These are phyloP conservation scores for Pelargonium myrrhifolium DNA, from an alignment of 441 rosid species.

Conservation along the genomic window DNA sequence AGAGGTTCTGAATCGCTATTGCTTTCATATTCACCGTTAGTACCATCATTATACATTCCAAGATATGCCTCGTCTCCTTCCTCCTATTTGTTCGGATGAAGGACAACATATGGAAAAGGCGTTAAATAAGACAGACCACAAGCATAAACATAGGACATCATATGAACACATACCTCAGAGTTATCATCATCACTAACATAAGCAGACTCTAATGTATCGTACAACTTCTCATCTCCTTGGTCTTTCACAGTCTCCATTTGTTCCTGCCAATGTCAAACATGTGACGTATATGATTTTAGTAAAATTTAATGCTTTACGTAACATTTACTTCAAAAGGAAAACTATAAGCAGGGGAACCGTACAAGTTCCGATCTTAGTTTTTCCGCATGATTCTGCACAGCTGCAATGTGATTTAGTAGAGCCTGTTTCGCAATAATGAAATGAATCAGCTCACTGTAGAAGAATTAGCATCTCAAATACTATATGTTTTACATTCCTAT, in stretches of 20 bases:
- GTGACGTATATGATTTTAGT: background rate
- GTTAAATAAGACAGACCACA: background rate
- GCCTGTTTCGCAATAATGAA: conserved; percentile 46
- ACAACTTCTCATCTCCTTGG: conserved; percentile 49
- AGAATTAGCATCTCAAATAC: background rate
- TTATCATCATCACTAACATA: conserved; percentile 60
- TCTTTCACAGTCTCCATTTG: conserved; percentile 51
- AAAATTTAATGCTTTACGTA: background rate
- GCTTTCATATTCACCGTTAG: conserved; percentile 29
- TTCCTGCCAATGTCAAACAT: conserved; percentile 31
- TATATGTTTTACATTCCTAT: background rate
- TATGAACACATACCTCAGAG: conserved; percentile 34
- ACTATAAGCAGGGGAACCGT: conserved; percentile 11
- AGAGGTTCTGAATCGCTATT: conserved; percentile 23
- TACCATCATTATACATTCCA: conserved; percentile 31
- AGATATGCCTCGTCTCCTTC: conserved; percentile 51
- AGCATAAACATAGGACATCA: conserved; percentile 3
- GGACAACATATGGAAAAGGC: background rate
- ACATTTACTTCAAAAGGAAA: background rate
- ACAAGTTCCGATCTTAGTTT: conserved; percentile 72
- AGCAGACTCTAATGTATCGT: conserved; percentile 51
- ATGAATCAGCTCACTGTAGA: background rate
- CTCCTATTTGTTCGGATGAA: conserved; percentile 26
- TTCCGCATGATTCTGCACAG: conserved; percentile 46
- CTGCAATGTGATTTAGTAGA: conserved; percentile 50